Conservation (phyloP, 2,329 filamentous ascomycete species). For the Paracoccidioides brasiliensis region DNA sequence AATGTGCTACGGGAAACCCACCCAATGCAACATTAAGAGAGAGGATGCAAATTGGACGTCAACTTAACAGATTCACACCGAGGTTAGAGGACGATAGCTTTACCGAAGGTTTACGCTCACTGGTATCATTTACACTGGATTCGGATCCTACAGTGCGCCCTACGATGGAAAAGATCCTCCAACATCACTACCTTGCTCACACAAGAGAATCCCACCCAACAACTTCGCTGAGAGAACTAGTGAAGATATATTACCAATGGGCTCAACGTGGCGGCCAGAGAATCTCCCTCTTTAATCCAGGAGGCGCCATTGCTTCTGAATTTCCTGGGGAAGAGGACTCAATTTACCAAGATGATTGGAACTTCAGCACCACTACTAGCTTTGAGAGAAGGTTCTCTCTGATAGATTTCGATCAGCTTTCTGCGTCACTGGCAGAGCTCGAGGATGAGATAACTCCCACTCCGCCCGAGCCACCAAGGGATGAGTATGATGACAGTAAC, state of each 20-base stretch:
- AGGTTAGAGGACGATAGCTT: slow-evolving; percentile 31
- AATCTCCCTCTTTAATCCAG: slow-evolving; percentile 46
- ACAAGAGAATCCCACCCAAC: slow-evolving; percentile 34
- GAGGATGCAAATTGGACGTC: slow-evolving; percentile 34
- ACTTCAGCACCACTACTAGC: slow-evolving; percentile 50
- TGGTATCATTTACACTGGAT: slow-evolving; percentile 33
- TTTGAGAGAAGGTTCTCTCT: slow-evolving; percentile 43
- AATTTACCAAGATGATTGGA: slow-evolving; percentile 44
- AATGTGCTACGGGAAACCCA: slow-evolving; percentile 37
- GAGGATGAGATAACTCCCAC: slow-evolving; percentile 24
- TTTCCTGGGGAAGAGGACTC: slow-evolving; percentile 31
- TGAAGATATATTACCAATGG: slow-evolving; percentile 38
- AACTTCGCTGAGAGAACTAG: slow-evolving; percentile 31
- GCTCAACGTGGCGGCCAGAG: slow-evolving; percentile 36
- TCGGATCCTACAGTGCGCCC: slow-evolving; percentile 33
- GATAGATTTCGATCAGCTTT: slow-evolving; percentile 33
- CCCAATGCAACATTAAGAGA: slow-evolving; percentile 36
- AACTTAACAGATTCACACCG: slow-evolving; percentile 30
- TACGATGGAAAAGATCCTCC: slow-evolving; percentile 33
- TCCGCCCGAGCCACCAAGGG: slow-evolving; percentile 12
- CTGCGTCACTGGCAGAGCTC: slow-evolving; percentile 34
- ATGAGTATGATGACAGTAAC: slow-evolving; percentile 19
- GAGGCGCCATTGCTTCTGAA: slow-evolving; percentile 45
- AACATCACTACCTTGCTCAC: slow-evolving; percentile 32
- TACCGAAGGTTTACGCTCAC: slow-evolving; percentile 32